Percentiles rank a stretch among this genome's conserved stretches.
Conservation (phyloP, 1,139 yeast genomes). For the Geotrichum aggregatum region DNA sequence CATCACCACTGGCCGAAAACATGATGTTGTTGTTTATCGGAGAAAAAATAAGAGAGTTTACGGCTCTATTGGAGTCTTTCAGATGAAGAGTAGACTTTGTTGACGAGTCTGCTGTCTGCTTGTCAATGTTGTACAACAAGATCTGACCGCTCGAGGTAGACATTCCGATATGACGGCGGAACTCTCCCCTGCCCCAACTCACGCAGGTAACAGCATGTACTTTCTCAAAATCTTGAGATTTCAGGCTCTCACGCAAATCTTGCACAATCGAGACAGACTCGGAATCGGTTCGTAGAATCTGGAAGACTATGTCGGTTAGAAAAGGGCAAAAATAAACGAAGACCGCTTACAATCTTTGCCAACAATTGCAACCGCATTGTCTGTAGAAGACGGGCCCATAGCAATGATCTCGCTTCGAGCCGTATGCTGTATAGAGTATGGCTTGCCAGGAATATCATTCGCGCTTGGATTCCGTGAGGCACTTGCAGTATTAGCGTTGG, state of each 20-base stretch:
- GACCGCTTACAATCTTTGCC: conserved; percentile 32
- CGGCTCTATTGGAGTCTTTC: conserved; percentile 73
- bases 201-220: conserved; percentile 37
- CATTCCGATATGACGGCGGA: conserved; percentile 31
- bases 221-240: conserved; percentile 32
- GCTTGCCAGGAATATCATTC: background rate
- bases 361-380: conserved; percentile 33
- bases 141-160: conserved; percentile 38
- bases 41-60: conserved; percentile 73
- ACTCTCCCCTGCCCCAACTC: conserved; percentile 38
- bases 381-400: conserved; percentile 34
- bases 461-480: background rate
- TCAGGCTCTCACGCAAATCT: conserved; percentile 27
- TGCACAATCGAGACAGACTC: conserved; percentile 23
- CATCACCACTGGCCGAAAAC: conserved; percentile 88
- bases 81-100: conserved; percentile 41
- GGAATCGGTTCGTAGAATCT: conserved; percentile 30
- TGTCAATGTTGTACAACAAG: conserved; percentile 45
- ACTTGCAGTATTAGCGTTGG: background rate
- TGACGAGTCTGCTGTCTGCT: conserved; percentile 26
- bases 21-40: conserved; percentile 55
- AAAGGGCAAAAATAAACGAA: conserved; percentile 1
- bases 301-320: conserved; percentile 26
- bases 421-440: conserved; percentile 1
- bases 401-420: conserved; percentile 34